These are phyloP conservation scores for Lactarius sp. DNA, from an alignment of 768 basidiomycete species.

Conservation along the genomic window DNA sequence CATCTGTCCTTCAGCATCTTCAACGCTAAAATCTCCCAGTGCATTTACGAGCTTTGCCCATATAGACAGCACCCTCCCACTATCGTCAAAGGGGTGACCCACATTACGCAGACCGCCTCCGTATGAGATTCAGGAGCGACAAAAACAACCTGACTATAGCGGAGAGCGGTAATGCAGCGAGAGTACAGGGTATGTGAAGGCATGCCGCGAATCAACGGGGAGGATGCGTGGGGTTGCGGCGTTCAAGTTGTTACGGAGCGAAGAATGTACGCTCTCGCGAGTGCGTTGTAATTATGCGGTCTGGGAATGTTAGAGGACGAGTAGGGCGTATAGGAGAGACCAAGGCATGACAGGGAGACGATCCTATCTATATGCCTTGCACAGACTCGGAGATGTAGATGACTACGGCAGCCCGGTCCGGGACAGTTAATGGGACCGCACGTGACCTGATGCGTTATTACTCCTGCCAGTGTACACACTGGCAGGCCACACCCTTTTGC, in stretches of 20 bases:
- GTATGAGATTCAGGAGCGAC: constrained; percentile 49
- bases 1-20: constrained; percentile 34
- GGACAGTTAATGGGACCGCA: neutral
- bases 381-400: too few relatives aligned
- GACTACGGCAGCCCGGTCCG: too few relatives aligned
- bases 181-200: constrained; percentile 8
- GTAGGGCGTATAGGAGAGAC: constrained; percentile 5
- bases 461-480: too few relatives aligned
- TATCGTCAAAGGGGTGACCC: constrained; percentile 27
- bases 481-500: neutral
- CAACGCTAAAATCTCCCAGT: constrained; percentile 33
- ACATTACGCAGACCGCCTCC: constrained; percentile 43
- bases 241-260: neutral
- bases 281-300: constrained; percentile 47
- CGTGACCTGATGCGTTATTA: neutral
- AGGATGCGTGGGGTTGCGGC: neutral
- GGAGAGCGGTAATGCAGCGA: constrained; percentile 53
- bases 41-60: constrained; percentile 39
- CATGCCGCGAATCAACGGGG: neutral
- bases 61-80: constrained; percentile 30
- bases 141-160: constrained; percentile 43
- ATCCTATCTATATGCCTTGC: neutral
- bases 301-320: neutral
- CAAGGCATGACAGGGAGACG: neutral
- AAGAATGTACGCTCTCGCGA: constrained; percentile 23